Evolutionary conservation across 257 asterid genomes (phyloP).

Genomic region (Capsicum baccatum): DNA sequence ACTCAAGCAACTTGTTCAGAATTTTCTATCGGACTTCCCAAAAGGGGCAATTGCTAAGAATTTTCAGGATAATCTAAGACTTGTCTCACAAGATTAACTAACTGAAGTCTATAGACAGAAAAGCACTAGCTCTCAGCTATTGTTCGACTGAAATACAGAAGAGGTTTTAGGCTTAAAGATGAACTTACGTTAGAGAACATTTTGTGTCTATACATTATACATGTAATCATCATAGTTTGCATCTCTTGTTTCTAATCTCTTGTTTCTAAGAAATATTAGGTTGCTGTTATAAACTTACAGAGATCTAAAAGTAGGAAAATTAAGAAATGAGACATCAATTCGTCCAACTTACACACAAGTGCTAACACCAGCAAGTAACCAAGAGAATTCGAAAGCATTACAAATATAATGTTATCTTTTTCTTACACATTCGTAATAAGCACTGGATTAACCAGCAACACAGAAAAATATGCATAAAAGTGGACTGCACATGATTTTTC

Average conservation of each 20-base stretch:
- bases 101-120: conserved; percentile 20
- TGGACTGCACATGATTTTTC: neutral
- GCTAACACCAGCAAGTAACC: conserved; percentile 12
- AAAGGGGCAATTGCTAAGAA: neutral
- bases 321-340: conserved; percentile 13
- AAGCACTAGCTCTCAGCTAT: neutral
- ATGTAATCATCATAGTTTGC: neutral
- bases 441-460: neutral
- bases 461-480: conserved; percentile 1
- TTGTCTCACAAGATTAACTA: conserved; percentile 16
- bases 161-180: conserved; percentile 11
- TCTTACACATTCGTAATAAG: neutral
- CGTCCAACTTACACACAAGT: neutral
- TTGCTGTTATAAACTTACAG: neutral
- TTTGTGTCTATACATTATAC: neutral
- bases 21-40: neutral
- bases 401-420: neutral
- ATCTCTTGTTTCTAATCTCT: conserved; percentile 20
- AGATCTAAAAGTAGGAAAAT: conserved; percentile 1
- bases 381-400: neutral
- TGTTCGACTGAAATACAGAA: conserved; percentile 5
- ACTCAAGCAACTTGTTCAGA: neutral
- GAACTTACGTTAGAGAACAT: neutral
- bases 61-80: neutral
- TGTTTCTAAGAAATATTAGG: neutral